Base-by-base conservation (phyloP, 116 monocot genomes). In the Phalaenopsis hybrid region DNA sequence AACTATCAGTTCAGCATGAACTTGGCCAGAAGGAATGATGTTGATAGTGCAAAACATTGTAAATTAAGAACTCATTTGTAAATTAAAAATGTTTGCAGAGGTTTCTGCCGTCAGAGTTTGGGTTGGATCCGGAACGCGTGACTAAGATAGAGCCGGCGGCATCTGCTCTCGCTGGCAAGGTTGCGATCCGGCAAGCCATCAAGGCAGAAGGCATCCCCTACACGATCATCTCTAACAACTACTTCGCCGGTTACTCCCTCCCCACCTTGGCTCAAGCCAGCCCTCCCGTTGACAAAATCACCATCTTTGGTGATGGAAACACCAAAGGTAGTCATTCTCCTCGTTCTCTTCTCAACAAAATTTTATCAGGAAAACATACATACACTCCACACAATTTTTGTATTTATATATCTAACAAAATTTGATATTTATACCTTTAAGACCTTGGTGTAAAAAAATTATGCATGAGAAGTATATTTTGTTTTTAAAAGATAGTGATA, bases 241-340 rank as follows among this genome's bases (percentile, higher is more conserved):
- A 77, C 57, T 78, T 78, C 17, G 78, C 83, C 12, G 83, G 83
- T 25, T 74, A 79, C 79, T 25, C 73, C 2, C 72, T 83, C 49
- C 79, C 83, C 1, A 73, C 79, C 4, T 43, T 83, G 41, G 78
- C 55, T 8, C 83, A 83, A 41, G 46, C 33, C 0, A 63, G 55
- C 8, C 79, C 83, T 57, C 78, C 83, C 0, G 57, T 5, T 0
- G 83, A 79, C 68, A 83, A 55, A 31, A 41, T 83, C 43, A 37
- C 25, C 79, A 83, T 83, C 34, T 79, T 72, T 44, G 83, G 83
- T 17, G 83, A 83, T 23, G 82, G 83, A 51, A 83, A 83, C 41
- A 68, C 69, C 70, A 83, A 83, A 76, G 82, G 74, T 78, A 68
- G 17, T 55, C 55, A 55, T 55, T 6, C 48, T 48, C 48, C 10